Percentiles rank a stretch among this genome's conserved stretches.
Conservation (phyloP, 768 basidiomycete species). For the Scleroderma citrinum region DNA sequence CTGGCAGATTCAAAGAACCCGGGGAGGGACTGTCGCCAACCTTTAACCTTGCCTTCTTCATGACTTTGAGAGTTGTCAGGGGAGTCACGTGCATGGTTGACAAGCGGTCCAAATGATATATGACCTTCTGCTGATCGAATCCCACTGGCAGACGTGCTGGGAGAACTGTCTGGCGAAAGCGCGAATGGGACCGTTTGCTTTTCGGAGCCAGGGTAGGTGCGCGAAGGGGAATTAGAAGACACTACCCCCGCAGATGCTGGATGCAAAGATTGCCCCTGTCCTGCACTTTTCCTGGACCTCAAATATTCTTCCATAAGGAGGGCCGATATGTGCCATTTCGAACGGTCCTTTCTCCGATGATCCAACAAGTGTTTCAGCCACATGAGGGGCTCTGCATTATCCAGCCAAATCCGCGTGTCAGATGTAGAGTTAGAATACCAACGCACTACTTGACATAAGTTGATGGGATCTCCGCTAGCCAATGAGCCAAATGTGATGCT, state of each 20-base stretch:
- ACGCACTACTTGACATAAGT: constrained; percentile 44
- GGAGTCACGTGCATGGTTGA: constrained; percentile 43
- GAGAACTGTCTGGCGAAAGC: constrained; percentile 35
- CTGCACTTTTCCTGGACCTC: constrained; percentile 33
- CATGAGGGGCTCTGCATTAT: constrained; percentile 61
- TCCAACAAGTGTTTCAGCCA: constrained; percentile 68
- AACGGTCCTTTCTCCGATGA: constrained; percentile 36
- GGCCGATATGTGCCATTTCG: constrained; percentile 62
- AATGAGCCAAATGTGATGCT: constrained; percentile 41
- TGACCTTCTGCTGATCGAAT: constrained; percentile 41
- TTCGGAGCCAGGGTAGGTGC: constrained; percentile 7
- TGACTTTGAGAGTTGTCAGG: constrained; percentile 42
- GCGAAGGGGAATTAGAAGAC: constrained; percentile 10
- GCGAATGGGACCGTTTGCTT: constrained; percentile 18
- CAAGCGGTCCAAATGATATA: constrained; percentile 53
- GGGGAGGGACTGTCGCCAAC: constrained; percentile 27
- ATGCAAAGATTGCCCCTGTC: constrained; percentile 11
- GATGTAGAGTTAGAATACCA: constrained; percentile 56
- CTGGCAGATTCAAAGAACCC: constrained; percentile 28
- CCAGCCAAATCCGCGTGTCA: constrained; percentile 45
- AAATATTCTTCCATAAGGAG: constrained; percentile 63
- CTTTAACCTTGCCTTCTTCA: constrained; percentile 28
- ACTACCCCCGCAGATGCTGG: constrained; percentile 7
- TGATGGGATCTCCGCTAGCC: constrained; percentile 30
- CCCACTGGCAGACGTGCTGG: constrained; percentile 35